Evolutionary conservation across 305 asterid genomes (phyloP).

Genomic region (Fraxinus angustifolia): DNA sequence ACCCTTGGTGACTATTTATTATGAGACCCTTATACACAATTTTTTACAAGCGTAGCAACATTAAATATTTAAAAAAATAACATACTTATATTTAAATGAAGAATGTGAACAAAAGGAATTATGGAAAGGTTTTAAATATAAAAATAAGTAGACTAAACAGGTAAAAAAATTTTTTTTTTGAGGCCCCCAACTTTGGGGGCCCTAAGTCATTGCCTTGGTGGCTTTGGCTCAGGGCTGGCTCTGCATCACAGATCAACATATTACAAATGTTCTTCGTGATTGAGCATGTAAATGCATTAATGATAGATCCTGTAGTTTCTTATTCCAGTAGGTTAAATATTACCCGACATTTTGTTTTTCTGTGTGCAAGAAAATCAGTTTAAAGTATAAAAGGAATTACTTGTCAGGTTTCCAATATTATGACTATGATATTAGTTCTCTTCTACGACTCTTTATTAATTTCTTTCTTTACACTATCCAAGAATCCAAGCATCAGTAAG

Average conservation of each 20-base stretch:
- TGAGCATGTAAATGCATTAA: neutral
- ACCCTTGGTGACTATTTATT: no score
- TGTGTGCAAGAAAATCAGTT: neutral
- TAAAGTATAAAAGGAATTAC: neutral
- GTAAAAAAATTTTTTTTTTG: no score
- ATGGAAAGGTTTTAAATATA: no score
- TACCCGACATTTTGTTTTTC: neutral
- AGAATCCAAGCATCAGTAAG: neutral
- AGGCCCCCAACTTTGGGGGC: no score
- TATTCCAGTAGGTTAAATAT: neutral
- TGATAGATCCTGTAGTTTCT: neutral
- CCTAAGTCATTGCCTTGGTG: no score
- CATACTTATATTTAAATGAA: no score
- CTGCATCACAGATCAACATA: neutral
- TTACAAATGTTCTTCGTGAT: neutral
- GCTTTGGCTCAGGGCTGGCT: no score
- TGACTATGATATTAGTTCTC: neutral
- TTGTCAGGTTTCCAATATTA: neutral
- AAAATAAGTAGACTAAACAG: no score
- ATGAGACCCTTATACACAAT: no score
- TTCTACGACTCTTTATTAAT: neutral
- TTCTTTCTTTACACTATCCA: neutral
- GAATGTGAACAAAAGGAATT: no score
- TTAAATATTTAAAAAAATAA: no score
- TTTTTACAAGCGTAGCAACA: no score